Evolutionary conservation across 2,329 filamentous ascomycete genomes (phyloP).

Genomic region (Trichophyton mentagrophytes): DNA sequence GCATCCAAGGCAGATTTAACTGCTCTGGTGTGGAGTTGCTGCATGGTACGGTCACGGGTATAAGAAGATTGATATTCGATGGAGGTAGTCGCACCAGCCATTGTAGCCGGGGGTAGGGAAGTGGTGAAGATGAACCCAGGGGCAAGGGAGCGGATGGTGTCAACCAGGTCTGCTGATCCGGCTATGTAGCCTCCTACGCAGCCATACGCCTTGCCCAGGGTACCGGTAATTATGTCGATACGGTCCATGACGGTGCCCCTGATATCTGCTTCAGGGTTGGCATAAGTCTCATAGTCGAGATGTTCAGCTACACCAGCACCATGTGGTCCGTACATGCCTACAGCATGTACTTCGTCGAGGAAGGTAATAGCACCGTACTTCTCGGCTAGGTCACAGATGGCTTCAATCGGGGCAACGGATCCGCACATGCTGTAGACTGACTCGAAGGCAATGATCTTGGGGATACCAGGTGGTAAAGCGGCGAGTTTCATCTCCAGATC

Average conservation of each 20-base stretch:
- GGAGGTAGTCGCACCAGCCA: constrained; percentile 82
- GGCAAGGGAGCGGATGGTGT: constrained; percentile 84
- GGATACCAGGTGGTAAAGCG: constrained; percentile 66
- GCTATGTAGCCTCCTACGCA: constrained; percentile 98
- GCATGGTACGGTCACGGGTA: constrained; percentile 73
- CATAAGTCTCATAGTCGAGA: constrained; percentile 81
- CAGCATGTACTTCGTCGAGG: constrained; percentile 94
- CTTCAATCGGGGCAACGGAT: constrained; percentile 87
- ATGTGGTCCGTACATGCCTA: constrained; percentile 96
- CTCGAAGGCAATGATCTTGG: constrained; percentile 98
- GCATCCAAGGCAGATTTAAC: constrained; percentile 73
- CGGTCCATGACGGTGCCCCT: constrained; percentile 83
- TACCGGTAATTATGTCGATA: constrained; percentile 94
- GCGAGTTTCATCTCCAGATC: constrained; percentile 89
- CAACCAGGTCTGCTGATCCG: constrained; percentile 71
- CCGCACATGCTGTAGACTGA: constrained; percentile 99
- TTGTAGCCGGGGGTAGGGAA: constrained; percentile 85
- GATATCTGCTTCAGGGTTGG: constrained; percentile 45
- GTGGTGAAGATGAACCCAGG: constrained; percentile 99
- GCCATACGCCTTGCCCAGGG: constrained; percentile 92
- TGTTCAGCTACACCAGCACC: constrained; percentile 96
- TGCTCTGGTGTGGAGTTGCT: constrained; percentile 90
- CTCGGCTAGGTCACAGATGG: constrained; percentile 89
- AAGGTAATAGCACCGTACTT: constrained; percentile 98
- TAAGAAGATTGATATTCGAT: constrained; percentile 89